A percentile compares a stretch with the other conserved stretches of the same genome.
Conservation (phyloP, 2,329 filamentous ascomycete genomes). For the Zymoseptoria crescenta region DNA sequence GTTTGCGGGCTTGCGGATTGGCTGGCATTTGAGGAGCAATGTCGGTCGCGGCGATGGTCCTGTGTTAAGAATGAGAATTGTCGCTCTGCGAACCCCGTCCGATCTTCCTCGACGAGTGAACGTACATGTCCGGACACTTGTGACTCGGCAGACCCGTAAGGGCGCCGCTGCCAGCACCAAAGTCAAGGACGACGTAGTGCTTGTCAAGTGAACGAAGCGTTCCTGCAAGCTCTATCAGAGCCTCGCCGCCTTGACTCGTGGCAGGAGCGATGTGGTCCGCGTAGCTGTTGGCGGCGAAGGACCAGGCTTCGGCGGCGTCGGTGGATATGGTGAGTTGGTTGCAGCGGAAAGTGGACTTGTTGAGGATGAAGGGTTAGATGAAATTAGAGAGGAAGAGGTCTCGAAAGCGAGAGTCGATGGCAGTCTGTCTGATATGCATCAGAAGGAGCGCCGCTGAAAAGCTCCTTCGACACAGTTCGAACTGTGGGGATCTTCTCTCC, state of each 20-base stretch:
- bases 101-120: background rate
- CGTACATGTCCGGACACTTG: background rate
- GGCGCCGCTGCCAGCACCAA: slow-evolving; percentile 8
- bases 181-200: slow-evolving; percentile 4
- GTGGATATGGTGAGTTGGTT: slow-evolving; percentile 1
- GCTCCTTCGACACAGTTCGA: too few species aligned
- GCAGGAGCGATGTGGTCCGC: slow-evolving; percentile 1
- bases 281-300: slow-evolving; percentile 2
- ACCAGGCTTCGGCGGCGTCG: slow-evolving; percentile 2
- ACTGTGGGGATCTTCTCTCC: too few species aligned
- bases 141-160: slow-evolving; percentile 2
- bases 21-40: slow-evolving; percentile 5
- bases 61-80: background rate
- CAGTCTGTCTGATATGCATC: too few species aligned
- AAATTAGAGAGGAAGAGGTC: too few species aligned
- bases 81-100: background rate
- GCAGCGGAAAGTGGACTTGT: background rate
- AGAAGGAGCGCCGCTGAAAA: too few species aligned
- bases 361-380: background rate
- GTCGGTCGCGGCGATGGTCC: slow-evolving; percentile 4
- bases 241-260: slow-evolving; percentile 2
- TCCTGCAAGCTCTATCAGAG: slow-evolving; percentile 2
- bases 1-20: background rate
- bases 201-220: background rate
- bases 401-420: too few species aligned